Percentiles rank a stretch among this genome's conserved stretches.
Conservation (phyloP, 345 rosid genomes). For the Ceriops zippeliana region DNA sequence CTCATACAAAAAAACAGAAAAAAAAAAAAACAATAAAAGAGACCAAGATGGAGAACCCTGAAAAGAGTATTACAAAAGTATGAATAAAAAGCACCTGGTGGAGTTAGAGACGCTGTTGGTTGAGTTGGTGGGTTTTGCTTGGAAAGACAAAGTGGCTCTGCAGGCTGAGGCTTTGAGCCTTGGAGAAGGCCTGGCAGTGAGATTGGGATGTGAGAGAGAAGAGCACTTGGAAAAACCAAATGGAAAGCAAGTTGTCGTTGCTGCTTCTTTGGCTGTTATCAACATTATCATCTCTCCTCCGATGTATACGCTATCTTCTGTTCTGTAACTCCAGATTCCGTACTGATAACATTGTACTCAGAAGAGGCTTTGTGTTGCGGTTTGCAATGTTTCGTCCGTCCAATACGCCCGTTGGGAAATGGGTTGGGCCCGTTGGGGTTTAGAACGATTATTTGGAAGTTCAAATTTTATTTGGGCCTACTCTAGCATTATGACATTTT, state of each 20-base stretch:
- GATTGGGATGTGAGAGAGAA: conserved; percentile 28
- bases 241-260: conserved; percentile 28
- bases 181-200: conserved; percentile 25
- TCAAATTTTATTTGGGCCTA: no score
- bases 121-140: conserved; percentile 37
- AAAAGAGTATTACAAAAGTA: conserved; percentile 15
- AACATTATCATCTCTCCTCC: conserved; percentile 53
- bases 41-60: neutral
- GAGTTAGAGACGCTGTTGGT: conserved; percentile 33
- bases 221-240: conserved; percentile 25
- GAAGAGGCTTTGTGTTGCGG: no score
- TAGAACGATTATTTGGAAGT: no score
- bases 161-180: conserved; percentile 30
- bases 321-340: no score
- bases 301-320: neutral
- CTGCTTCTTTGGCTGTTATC: conserved; percentile 61
- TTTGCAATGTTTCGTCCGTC: no score
- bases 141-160: conserved; percentile 42
- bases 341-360: no score
- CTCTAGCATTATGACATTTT: no score
- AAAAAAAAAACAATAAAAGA: neutral
- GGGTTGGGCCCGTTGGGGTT: no score
- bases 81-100: conserved; percentile 30
- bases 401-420: no score
- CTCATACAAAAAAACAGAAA: neutral